Evolutionary conservation across 2,329 filamentous ascomycete genomes (phyloP).

Genomic region (Ramichloridium luteum): DNA sequence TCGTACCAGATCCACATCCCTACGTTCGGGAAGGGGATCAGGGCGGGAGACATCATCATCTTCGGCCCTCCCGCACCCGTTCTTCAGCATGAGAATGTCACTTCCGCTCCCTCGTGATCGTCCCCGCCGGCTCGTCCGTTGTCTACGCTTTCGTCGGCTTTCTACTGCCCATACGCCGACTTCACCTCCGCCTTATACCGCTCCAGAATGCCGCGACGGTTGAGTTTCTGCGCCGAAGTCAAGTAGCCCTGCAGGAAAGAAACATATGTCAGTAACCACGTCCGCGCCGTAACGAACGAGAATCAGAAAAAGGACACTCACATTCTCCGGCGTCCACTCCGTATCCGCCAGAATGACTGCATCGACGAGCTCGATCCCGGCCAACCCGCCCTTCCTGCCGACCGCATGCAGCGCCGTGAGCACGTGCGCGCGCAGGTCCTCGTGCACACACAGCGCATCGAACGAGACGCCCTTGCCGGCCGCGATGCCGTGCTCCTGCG

Average conservation of each 20-base stretch:
- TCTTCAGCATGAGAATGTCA: background rate
- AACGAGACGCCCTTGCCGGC: slow-evolving; percentile 36
- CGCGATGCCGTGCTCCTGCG: slow-evolving; percentile 46
- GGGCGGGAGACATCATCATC: too few species aligned
- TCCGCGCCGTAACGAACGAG: too few species aligned
- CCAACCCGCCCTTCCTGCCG: slow-evolving; percentile 54
- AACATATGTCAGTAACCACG: too few species aligned
- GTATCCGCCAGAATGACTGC: slow-evolving; percentile 70
- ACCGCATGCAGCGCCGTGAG: slow-evolving; percentile 57
- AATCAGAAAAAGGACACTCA: slow-evolving; percentile 39
- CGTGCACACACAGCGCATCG: too few species aligned
- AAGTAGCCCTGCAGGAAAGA: slow-evolving; percentile 33
- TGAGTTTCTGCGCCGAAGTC: slow-evolving; percentile 42
- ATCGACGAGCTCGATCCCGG: slow-evolving; percentile 60
- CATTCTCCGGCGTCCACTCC: slow-evolving; percentile 77
- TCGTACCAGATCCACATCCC: too few species aligned
- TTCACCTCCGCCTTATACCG: slow-evolving; percentile 41
- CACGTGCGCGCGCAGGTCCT: slow-evolving; percentile 52
- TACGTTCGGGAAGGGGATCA: too few species aligned
- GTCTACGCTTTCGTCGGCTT: background rate
- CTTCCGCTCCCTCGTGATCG: background rate
- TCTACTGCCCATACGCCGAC: slow-evolving; percentile 29
- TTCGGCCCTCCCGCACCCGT: too few species aligned
- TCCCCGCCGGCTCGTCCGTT: too few species aligned
- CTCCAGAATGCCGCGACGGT: slow-evolving; percentile 37